phyloP scores from a whole-genome alignment of 257 asterid species.

The Nicotiana knightiana region DNA sequence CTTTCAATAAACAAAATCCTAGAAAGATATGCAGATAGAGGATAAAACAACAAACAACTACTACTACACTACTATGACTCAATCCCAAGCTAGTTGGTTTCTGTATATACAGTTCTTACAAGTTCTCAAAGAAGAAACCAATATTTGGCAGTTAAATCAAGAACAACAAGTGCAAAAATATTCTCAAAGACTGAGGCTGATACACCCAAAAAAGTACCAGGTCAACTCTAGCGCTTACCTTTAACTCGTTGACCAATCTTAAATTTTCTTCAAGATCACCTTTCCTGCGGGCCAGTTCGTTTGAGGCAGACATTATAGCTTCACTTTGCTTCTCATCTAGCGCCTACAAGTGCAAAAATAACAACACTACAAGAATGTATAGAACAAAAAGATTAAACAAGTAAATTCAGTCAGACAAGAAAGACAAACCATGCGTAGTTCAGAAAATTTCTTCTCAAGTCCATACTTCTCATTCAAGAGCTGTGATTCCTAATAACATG shows the following conservation, averaged over 20 bases:
- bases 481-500: slow-evolving; percentile 63
- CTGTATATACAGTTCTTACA: neutral
- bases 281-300: slow-evolving; percentile 81
- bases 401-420: slow-evolving; percentile 13
- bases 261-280: slow-evolving; percentile 90
- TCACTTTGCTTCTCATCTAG: slow-evolving; percentile 92
- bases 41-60: neutral
- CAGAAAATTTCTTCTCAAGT: slow-evolving; percentile 77
- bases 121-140: neutral
- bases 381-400: slow-evolving; percentile 7
- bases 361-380: neutral
- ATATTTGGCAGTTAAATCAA: slow-evolving; percentile 1
- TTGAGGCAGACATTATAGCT: slow-evolving; percentile 76
- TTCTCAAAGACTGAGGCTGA: neutral
- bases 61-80: neutral
- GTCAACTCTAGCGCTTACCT: slow-evolving; percentile 41
- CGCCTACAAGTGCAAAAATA: slow-evolving; percentile 45
- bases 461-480: slow-evolving; percentile 71
- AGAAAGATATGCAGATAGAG: slow-evolving; percentile 9
- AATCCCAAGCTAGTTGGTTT: neutral
- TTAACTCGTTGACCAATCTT: slow-evolving; percentile 76
- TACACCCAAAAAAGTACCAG: neutral
- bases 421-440: slow-evolving; percentile 73
- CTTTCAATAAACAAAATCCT: slow-evolving; percentile 9
- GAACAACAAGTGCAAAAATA: neutral